phyloP scores from a whole-genome alignment of 164 flowering plant genomes.

The Paratinospora sagittata region DNA sequence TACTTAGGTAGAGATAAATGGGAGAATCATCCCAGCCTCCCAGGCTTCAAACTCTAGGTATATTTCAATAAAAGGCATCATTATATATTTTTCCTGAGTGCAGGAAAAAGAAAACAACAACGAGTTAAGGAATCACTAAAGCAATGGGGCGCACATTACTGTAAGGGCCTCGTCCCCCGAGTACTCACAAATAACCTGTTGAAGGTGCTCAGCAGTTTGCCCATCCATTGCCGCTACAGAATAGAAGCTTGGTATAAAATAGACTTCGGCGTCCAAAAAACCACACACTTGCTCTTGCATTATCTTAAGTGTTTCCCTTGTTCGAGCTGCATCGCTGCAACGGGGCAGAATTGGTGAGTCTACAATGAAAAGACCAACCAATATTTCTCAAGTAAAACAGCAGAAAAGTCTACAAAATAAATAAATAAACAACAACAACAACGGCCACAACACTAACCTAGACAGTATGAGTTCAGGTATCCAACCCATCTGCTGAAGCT shows the following conservation, averaged over 20 bases:
- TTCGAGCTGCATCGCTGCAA: conserved; percentile 73
- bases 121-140: background rate
- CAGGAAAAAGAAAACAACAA: background rate
- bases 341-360: background rate
- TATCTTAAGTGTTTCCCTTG: conserved; percentile 65
- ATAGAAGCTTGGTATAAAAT: conserved; percentile 79
- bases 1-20: too few relatives aligned
- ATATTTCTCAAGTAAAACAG: background rate
- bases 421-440: background rate
- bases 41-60: too few relatives aligned
- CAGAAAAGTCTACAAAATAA: background rate
- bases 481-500: conserved; percentile 77
- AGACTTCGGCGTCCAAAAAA: conserved; percentile 70
- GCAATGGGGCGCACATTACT: conserved; percentile 56
- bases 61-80: too few relatives aligned
- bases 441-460: conserved; percentile 40
- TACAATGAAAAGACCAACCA: background rate
- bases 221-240: conserved; percentile 98
- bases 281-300: conserved; percentile 74
- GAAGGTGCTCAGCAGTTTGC: conserved; percentile 92
- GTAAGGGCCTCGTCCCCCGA: conserved; percentile 64
- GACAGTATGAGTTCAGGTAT: conserved; percentile 80
- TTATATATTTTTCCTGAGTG: background rate
- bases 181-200: conserved; percentile 55
- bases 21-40: too few relatives aligned